Conservation (phyloP, 2,329 filamentous ascomycete species). For the Paraphaeosphaeria minitans region DNA sequence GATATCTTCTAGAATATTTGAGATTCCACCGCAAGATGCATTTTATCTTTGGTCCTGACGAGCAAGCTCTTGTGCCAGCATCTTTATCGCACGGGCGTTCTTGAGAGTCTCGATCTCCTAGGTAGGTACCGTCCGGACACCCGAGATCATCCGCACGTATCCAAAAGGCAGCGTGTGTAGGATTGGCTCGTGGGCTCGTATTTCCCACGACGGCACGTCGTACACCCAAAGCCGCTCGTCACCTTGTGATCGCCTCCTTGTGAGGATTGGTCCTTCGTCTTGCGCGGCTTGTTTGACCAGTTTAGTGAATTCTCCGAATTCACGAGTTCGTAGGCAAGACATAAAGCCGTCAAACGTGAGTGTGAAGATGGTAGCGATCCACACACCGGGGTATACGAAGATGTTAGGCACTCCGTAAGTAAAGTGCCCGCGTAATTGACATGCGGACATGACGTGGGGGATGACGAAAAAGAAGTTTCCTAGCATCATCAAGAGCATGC, state of each 20-base stretch:
- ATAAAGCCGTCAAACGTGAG: constrained; percentile 72
- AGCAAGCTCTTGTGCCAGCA: not conserved
- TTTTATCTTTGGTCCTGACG: not conserved
- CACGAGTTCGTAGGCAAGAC: constrained; percentile 70
- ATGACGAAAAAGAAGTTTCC: constrained; percentile 46
- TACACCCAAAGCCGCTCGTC: not conserved
- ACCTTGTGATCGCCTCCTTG: not conserved
- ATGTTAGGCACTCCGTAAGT: not conserved
- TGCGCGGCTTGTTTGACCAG: constrained; percentile 41
- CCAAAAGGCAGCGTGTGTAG: constrained; percentile 7
- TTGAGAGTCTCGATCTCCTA: not conserved
- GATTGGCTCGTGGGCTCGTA: constrained; percentile 2
- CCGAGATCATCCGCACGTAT: constrained; percentile 6
- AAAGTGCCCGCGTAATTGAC: constrained; percentile 45
- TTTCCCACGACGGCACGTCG: not conserved
- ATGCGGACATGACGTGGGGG: not conserved
- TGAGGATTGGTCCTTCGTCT: not conserved
- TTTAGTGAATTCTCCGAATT: constrained; percentile 65
- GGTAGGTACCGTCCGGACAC: not conserved
- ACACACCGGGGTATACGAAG: constrained; percentile 50
- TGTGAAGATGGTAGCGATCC: constrained; percentile 66
- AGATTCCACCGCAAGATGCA: not conserved
- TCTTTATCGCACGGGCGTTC: not conserved
- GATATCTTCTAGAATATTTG: not conserved
- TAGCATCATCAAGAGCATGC: constrained; percentile 38